Evolutionary conservation across 179 eudicot species (phyloP).

Genomic region (Carnegiea gigantea): DNA sequence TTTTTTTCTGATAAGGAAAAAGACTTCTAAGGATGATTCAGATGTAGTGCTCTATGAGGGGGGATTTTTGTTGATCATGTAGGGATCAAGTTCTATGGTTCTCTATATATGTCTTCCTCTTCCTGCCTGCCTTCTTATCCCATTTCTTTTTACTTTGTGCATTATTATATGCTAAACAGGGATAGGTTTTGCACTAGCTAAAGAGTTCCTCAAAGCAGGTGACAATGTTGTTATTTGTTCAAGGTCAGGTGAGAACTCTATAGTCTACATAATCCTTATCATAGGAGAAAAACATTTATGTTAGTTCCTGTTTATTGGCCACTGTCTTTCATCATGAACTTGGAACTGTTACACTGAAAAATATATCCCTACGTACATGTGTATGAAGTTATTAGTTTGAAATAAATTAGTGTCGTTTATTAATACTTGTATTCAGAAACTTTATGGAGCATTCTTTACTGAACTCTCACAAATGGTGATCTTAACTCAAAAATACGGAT

Average conservation of each 20-base stretch:
- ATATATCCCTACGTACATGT: too few relatives aligned
- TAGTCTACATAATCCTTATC: neutral
- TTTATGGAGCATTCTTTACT: neutral
- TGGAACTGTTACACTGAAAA: too few relatives aligned
- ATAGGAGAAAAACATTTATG: neutral
- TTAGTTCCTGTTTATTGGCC: neutral
- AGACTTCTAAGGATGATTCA: neutral
- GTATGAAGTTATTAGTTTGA: neutral
- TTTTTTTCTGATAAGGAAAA: too few relatives aligned
- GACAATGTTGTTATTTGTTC: slow-evolving; percentile 88
- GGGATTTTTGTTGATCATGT: neutral
- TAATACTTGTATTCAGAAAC: neutral
- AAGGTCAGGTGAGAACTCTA: slow-evolving; percentile 63
- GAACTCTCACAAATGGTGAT: too few relatives aligned
- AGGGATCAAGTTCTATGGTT: neutral
- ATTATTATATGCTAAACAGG: slow-evolving; percentile 45
- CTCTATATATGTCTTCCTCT: neutral
- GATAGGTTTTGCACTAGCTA: slow-evolving; percentile 91
- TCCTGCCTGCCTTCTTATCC: neutral
- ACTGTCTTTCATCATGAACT: neutral
- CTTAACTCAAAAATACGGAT: too few relatives aligned
- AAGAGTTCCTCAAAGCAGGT: slow-evolving; percentile 77
- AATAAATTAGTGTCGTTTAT: neutral
- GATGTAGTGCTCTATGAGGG: neutral
- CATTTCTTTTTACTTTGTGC: neutral